phyloP scores from a whole-genome alignment of 768 basidiomycete species.

The Gloeostereum incarnatum region DNA sequence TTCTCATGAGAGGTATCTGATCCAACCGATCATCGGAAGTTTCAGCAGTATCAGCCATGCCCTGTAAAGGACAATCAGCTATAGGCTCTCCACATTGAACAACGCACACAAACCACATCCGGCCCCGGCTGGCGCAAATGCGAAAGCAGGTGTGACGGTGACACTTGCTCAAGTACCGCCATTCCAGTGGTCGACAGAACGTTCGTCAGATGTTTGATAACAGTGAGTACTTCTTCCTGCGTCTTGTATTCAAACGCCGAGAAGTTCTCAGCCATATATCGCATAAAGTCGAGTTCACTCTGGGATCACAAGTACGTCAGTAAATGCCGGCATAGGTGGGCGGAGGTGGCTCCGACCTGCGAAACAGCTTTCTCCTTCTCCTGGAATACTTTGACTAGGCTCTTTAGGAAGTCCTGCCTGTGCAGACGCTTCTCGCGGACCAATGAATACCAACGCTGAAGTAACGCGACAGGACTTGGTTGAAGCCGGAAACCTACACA shows the following conservation, averaged over 20 bases:
- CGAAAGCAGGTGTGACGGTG: conserved; percentile 60
- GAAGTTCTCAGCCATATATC: conserved; percentile 95
- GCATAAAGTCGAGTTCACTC: conserved; percentile 78
- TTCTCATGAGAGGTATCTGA: conserved; percentile 37
- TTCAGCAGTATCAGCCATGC: not conserved
- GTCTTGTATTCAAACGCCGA: conserved; percentile 91
- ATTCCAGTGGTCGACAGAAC: conserved; percentile 73
- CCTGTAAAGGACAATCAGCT: not conserved
- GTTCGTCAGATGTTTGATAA: conserved; percentile 71
- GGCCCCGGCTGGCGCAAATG: conserved; percentile 37
- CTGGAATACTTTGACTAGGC: conserved; percentile 77
- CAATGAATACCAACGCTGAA: conserved; percentile 87
- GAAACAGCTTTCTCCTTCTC: conserved; percentile 48
- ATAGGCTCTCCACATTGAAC: not conserved
- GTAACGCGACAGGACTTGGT: conserved; percentile 58
- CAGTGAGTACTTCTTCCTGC: conserved; percentile 83
- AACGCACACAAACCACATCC: not conserved
- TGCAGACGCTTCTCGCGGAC: conserved; percentile 85
- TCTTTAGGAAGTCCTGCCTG: conserved; percentile 81
- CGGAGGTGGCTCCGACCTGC: too few relatives aligned
- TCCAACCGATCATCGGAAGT: conserved; percentile 9
- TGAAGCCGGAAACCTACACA: conserved; percentile 55
- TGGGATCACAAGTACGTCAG: conserved; percentile 17
- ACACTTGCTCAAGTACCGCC: conserved; percentile 69
- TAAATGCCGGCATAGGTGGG: too few relatives aligned